Evolutionary conservation across 1,284 basidiomycete species (phyloP).

Genomic region (Boletus semigastroideus): DNA sequence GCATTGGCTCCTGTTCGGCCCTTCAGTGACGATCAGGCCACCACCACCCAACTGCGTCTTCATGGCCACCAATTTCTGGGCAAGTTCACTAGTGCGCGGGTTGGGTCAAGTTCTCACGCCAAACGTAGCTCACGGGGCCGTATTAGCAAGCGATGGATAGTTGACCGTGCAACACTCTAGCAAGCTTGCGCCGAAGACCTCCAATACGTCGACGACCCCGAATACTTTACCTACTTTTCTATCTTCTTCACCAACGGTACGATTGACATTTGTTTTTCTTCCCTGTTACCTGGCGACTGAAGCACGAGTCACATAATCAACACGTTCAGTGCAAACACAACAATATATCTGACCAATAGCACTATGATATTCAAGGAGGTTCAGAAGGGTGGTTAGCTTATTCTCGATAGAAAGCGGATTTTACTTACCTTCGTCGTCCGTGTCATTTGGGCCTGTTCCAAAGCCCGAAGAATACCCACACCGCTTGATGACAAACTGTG

Average conservation of each 20-base stretch:
- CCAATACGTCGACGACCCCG: constrained; percentile 71
- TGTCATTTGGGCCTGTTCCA: no score
- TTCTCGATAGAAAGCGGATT: no score
- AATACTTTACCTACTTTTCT: constrained; percentile 74
- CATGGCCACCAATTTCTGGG: constrained; percentile 79
- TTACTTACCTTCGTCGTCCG: no score
- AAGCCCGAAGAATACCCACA: not conserved
- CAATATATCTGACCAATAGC: no score
- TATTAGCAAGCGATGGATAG: constrained; percentile 81
- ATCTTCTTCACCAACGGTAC: constrained; percentile 85
- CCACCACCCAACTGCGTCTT: no score
- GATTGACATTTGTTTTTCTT: not conserved
- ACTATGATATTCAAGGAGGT: no score
- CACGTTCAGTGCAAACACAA: no score
- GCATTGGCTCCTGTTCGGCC: no score
- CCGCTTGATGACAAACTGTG: not conserved
- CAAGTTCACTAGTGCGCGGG: constrained; percentile 63
- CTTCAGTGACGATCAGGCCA: no score
- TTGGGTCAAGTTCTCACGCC: constrained; percentile 9
- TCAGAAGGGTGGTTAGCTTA: no score
- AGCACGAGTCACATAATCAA: no score
- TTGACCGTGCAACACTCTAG: constrained; percentile 74
- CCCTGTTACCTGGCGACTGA: not conserved
- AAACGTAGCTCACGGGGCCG: constrained; percentile 15
- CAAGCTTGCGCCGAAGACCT: constrained; percentile 76